A percentile compares a stretch with the other conserved stretches of the same genome.
phyloP scores from a whole-genome alignment of 129 eudicot species.

The Lactuca sativa region DNA sequence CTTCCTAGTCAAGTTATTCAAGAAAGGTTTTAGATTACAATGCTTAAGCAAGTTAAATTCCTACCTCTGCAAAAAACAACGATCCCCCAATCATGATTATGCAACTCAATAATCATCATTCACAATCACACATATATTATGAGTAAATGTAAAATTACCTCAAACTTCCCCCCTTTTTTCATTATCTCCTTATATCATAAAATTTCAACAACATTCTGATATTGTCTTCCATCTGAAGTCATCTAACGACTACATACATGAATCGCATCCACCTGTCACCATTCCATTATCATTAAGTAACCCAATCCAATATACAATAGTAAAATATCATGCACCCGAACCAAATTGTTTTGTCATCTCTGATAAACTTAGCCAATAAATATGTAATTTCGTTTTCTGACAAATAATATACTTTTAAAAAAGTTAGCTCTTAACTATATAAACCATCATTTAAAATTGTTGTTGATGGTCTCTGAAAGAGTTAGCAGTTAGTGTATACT shows the following conservation, averaged over 20 bases:
- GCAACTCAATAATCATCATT: neutral
- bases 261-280: conserved; percentile 82
- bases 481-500: too few species aligned
- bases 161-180: conserved; percentile 91
- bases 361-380: neutral
- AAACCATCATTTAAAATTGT: too few species aligned
- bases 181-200: conserved; percentile 88
- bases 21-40: too few species aligned
- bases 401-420: too few species aligned
- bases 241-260: conserved; percentile 97
- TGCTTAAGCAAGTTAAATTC: too few species aligned
- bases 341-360: neutral
- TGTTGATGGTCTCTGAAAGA: too few species aligned
- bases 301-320: neutral
- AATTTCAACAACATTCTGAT: conserved; percentile 73
- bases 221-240: conserved; percentile 72
- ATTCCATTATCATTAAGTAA: conserved; percentile 12
- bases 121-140: neutral
- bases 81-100: conserved; percentile 5
- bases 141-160: conserved; percentile 45
- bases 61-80: conserved; percentile 55
- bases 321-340: neutral
- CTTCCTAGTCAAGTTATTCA: too few species aligned
- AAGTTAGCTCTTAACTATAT: too few species aligned
- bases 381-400: too few species aligned